These are phyloP conservation scores for Theileria annulata DNA, from an alignment of 169 alveolate genomes.

Conservation along the genomic window DNA sequence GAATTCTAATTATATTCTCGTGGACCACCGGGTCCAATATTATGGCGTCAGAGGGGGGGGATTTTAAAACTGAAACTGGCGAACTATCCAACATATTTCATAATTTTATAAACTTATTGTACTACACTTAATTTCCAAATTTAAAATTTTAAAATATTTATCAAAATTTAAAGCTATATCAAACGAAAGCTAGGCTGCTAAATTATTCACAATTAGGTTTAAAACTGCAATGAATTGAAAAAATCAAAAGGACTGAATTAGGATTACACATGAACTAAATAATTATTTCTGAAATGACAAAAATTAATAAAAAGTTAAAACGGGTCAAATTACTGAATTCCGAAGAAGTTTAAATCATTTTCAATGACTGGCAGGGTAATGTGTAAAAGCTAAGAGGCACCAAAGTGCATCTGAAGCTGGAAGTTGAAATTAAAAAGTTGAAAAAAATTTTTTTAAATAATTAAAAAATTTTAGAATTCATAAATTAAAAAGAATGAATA, in stretches of 20 bases:
- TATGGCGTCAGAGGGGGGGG: conserved; percentile 74
- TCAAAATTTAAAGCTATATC: neutral
- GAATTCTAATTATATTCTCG: conserved; percentile 84
- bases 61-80: conserved; percentile 37
- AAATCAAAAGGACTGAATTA: neutral
- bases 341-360: neutral
- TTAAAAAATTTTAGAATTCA: neutral
- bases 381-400: conserved; percentile 12
- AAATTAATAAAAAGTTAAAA: neutral
- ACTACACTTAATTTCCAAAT: neutral
- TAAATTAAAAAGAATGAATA: neutral
- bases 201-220: neutral
- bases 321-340: neutral
- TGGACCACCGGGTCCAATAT: conserved; percentile 76
- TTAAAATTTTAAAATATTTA: neutral
- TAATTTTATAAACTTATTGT: neutral
- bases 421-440: neutral
- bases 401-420: conserved; percentile 25
- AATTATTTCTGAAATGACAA: neutral
- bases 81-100: neutral
- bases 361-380: neutral
- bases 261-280: neutral
- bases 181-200: neutral
- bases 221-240: neutral
- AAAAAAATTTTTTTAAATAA: too few species aligned